Conservation (phyloP, 2,329 filamentous ascomycete species). For the Aspergillus latus region DNA sequence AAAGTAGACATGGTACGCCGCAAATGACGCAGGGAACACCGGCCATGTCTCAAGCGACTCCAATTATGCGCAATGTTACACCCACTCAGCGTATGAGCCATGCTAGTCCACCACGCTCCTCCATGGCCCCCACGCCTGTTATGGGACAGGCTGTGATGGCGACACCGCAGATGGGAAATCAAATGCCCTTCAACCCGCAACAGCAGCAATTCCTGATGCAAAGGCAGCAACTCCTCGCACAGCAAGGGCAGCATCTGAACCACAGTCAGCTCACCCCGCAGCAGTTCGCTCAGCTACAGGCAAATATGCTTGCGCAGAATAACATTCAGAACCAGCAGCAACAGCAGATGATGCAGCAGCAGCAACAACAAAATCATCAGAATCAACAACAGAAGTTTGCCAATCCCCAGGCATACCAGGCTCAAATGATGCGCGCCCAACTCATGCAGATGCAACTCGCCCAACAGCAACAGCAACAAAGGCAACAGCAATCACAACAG, state of each 20-base stretch:
- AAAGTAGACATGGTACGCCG: constrained; percentile 49
- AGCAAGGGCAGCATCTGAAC: constrained; percentile 38
- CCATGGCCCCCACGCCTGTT: constrained; percentile 46
- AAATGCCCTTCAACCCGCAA: constrained; percentile 40
- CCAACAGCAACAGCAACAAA: constrained; percentile 34
- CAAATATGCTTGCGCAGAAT: constrained; percentile 48
- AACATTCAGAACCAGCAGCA: constrained; percentile 47
- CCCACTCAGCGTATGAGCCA: constrained; percentile 49
- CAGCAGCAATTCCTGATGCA: constrained; percentile 39
- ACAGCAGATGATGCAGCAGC: constrained; percentile 42
- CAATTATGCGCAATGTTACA: constrained; percentile 49
- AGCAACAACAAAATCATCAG: constrained; percentile 30
- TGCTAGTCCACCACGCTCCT: constrained; percentile 45
- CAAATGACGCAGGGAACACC: constrained; percentile 50
- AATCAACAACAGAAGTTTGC: constrained; percentile 30
- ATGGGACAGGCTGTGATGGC: constrained; percentile 45
- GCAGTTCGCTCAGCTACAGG: constrained; percentile 44
- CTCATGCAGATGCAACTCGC: constrained; percentile 40
- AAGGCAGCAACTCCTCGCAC: constrained; percentile 40
- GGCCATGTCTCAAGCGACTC: constrained; percentile 48
- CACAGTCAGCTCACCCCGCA: constrained; percentile 41
- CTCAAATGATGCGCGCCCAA: constrained; percentile 40
- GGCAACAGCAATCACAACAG: constrained; percentile 32
- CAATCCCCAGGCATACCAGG: constrained; percentile 38
- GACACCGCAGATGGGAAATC: constrained; percentile 41